Evolutionary conservation across 129 eudicot genomes (phyloP).

Genomic region (Arctium minus): DNA sequence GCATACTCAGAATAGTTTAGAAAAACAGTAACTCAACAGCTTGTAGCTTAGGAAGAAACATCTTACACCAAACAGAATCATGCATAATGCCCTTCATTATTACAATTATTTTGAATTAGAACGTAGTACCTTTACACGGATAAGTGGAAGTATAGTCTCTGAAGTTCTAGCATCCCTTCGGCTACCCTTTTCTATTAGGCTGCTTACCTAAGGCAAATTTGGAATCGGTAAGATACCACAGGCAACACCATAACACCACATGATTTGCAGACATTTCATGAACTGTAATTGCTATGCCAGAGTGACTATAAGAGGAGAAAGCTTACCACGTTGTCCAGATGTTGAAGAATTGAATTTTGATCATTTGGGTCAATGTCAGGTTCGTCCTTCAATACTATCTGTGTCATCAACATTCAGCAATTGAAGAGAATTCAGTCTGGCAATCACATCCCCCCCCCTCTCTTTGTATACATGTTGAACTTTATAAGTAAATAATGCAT

Average conservation of each 20-base stretch:
- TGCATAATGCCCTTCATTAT: slow-evolving; percentile 8
- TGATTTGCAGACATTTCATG: background rate
- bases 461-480: background rate
- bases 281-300: background rate
- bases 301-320: background rate
- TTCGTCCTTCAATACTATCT: slow-evolving; percentile 86
- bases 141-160: slow-evolving; percentile 80
- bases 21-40: background rate
- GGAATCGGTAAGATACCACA: slow-evolving; percentile 10
- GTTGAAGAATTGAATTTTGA: slow-evolving; percentile 90
- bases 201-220: slow-evolving; percentile 53
- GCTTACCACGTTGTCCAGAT: slow-evolving; percentile 78
- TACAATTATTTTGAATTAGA: background rate
- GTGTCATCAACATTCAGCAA: slow-evolving; percentile 25
- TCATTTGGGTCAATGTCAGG: slow-evolving; percentile 86
- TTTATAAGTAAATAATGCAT: background rate
- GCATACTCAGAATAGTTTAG: background rate
- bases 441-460: background rate
- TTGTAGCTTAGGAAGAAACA: background rate
- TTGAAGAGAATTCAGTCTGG: background rate
- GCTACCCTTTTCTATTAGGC: slow-evolving; percentile 64
- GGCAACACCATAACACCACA: slow-evolving; percentile 18
- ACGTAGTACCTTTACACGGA: slow-evolving; percentile 74
- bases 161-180: slow-evolving; percentile 41
- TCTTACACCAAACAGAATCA: background rate